Conservation (phyloP, 805 yeast species). For the Maudiozyma saulgeensis region DNA sequence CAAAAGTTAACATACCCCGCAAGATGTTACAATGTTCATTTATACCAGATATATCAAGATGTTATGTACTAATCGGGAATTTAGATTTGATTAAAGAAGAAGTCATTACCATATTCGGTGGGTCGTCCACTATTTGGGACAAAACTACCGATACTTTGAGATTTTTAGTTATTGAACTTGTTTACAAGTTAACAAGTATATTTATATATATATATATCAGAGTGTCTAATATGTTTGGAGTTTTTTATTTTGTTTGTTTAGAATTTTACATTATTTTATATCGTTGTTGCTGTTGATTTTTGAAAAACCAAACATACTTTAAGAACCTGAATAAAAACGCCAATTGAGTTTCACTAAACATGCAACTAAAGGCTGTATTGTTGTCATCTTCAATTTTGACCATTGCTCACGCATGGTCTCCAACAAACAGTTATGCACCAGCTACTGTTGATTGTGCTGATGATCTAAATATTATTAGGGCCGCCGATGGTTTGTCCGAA, state of each 20-base stretch:
- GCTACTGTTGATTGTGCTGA: conserved; percentile 48
- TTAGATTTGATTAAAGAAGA: background rate
- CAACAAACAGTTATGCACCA: conserved; percentile 54
- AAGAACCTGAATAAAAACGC: no score
- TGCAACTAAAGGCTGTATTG: conserved; percentile 1
- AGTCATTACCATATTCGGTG: background rate
- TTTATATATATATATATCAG: no score
- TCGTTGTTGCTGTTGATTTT: no score
- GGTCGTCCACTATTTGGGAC: background rate
- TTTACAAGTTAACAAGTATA: no score
- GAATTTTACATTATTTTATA: no score
- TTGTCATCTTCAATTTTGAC: background rate
- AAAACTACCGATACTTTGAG: background rate
- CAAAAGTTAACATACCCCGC: no score
- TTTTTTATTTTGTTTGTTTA: no score
- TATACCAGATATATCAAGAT: background rate
- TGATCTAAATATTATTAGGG: conserved; percentile 34
- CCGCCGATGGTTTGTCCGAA: conserved; percentile 37
- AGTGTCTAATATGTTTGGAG: no score
- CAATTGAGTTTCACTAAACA: background rate
- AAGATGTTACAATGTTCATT: no score
- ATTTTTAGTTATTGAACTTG: no score
- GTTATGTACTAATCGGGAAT: background rate
- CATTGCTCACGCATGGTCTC: conserved; percentile 37
- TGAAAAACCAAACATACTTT: no score